Evolutionary conservation across 306 rosid genomes (phyloP).

Genomic region (Erythrophleum fordii): DNA sequence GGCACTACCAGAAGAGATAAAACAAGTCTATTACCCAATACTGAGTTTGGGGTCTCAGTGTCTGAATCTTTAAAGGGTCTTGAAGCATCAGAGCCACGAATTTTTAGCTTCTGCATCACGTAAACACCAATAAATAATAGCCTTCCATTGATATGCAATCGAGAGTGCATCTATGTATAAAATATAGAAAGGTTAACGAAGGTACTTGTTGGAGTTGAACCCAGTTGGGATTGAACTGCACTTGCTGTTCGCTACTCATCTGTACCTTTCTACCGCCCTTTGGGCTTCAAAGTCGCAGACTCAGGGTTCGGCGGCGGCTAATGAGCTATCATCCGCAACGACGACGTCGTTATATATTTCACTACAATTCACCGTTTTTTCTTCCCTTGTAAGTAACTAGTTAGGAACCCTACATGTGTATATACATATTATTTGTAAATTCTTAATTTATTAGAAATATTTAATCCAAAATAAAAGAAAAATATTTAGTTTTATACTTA

Average conservation of each 20-base stretch:
- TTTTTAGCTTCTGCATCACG: conserved; percentile 63
- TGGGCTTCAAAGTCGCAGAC: background rate
- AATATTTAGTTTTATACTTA: too few species aligned
- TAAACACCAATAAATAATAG: conserved; percentile 1
- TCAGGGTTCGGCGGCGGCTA: conserved; percentile 33
- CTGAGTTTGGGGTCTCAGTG: conserved; percentile 37
- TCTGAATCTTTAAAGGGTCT: conserved; percentile 41
- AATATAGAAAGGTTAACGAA: conserved; percentile 1
- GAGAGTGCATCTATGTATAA: background rate
- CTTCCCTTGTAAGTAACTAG: too few species aligned
- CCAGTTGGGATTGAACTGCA: conserved; percentile 83
- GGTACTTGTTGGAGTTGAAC: conserved; percentile 68
- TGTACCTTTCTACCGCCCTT: conserved; percentile 1
- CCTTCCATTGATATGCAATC: background rate
- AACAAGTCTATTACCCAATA: conserved; percentile 58
- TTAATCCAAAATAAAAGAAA: too few species aligned
- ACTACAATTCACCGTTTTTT: too few species aligned
- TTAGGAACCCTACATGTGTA: too few species aligned
- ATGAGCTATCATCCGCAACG: background rate
- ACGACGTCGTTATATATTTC: conserved; percentile 30
- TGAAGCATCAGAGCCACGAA: conserved; percentile 52
- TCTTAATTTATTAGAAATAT: too few species aligned
- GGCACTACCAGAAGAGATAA: conserved; percentile 17
- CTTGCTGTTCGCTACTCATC: conserved; percentile 55
- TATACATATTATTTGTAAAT: too few species aligned